Evolutionary conservation across 768 basidiomycete species (phyloP).

Genomic region (Kondoa malvinella): DNA sequence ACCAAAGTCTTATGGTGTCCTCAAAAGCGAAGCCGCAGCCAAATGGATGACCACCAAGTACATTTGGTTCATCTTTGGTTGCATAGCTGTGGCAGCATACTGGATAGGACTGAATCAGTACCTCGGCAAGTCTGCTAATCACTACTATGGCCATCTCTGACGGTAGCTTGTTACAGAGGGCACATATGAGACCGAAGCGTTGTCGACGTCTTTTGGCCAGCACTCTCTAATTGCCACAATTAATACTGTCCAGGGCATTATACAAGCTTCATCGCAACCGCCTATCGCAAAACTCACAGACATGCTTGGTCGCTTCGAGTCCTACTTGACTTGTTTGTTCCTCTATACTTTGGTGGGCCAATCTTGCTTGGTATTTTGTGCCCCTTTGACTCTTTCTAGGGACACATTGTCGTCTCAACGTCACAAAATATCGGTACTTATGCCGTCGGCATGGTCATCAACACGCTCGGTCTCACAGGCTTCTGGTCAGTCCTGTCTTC

Average conservation of each 20-base stretch:
- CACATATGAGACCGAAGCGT: conserved; percentile 4
- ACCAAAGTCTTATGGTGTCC: not conserved
- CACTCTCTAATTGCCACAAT: conserved; percentile 19
- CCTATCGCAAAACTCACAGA: conserved; percentile 28
- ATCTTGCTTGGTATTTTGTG: not conserved
- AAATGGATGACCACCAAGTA: not conserved
- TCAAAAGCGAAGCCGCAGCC: not conserved
- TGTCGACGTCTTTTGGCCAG: not conserved
- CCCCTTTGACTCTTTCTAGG: conserved; percentile 1
- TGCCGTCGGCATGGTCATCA: conserved; percentile 18
- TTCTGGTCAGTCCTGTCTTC: not conserved
- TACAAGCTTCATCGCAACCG: conserved; percentile 26
- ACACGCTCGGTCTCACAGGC: not conserved
- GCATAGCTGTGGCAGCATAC: not conserved
- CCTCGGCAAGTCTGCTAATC: not conserved
- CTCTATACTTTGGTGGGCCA: conserved; percentile 25
- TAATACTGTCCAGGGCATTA: conserved; percentile 28
- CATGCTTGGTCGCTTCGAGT: conserved; percentile 29
- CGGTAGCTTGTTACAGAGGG: not conserved
- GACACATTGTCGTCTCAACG: conserved; percentile 29
- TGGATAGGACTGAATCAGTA: conserved; percentile 1
- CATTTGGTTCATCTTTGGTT: conserved; percentile 1
- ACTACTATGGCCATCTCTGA: not conserved
- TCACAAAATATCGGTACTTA: conserved; percentile 24
- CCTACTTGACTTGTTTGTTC: conserved; percentile 27